Evolutionary conservation across 1,139 yeast genomes (phyloP).

Genomic region (Sugiyamaella sp.): DNA sequence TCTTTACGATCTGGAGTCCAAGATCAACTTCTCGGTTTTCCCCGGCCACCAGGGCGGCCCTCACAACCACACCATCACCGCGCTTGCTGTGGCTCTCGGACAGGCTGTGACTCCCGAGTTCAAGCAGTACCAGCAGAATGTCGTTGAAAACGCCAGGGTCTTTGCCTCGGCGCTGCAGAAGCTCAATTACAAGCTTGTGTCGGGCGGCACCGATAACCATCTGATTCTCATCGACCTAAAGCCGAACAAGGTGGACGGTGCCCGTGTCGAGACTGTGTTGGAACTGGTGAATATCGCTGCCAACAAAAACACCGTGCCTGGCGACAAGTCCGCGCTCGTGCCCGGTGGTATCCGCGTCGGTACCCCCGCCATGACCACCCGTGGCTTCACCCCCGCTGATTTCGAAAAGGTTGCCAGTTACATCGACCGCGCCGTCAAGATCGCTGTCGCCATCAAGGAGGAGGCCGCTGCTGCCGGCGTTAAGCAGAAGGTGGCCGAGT

Average conservation of each 20-base stretch:
- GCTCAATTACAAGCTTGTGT: constrained; percentile 80
- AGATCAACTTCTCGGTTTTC: constrained; percentile 97
- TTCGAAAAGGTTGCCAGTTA: constrained; percentile 79
- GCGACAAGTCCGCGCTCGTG: constrained; percentile 95
- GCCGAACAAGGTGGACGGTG: constrained; percentile 94
- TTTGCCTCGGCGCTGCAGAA: constrained; percentile 73
- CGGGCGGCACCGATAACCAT: constrained; percentile 96
- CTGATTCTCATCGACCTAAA: constrained; percentile 89
- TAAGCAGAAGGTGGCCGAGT: constrained; percentile 86
- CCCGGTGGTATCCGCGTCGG: constrained; percentile 99
- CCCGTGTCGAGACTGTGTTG: constrained; percentile 93
- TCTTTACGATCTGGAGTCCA: constrained; percentile 86
- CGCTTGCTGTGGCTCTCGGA: constrained; percentile 93
- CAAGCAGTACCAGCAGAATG: constrained; percentile 86
- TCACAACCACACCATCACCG: constrained; percentile 97
- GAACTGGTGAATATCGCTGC: constrained; percentile 95
- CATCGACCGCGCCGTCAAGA: constrained; percentile 81
- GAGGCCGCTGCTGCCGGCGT: constrained; percentile 76
- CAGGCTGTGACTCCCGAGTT: constrained; percentile 94
- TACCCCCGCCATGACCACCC: constrained; percentile 98
- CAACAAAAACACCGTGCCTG: constrained; percentile 97
- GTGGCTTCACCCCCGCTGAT: constrained; percentile 90
- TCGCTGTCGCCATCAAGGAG: constrained; percentile 75
- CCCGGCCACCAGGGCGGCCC: constrained; percentile 99
- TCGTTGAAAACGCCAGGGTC: constrained; percentile 84